Conservation (phyloP, 2,329 filamentous ascomycete genomes). For the Scopulariopsis brevicaulis region DNA sequence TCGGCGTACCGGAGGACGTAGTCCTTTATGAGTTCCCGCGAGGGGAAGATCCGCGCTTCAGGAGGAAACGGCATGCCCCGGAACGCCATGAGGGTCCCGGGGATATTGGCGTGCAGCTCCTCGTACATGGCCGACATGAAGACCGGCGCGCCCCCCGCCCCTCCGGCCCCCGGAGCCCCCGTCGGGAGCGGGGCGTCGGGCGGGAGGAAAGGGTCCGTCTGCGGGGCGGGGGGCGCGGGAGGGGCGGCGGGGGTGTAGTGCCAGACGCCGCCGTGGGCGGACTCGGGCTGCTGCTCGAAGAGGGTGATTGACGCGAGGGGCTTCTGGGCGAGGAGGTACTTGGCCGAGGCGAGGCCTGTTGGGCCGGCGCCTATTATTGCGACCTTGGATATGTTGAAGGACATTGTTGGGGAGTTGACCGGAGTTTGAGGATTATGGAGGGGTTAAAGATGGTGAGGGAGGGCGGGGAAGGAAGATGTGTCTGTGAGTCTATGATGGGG, state of each 20-base stretch:
- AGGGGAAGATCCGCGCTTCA: constrained; percentile 62
- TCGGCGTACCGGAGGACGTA: constrained; percentile 66
- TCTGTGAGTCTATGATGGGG: neutral
- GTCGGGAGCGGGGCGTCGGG: constrained; percentile 49
- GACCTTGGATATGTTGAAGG: constrained; percentile 46
- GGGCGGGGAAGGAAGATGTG: neutral
- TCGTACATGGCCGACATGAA: constrained; percentile 84
- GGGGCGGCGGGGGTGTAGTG: constrained; percentile 52
- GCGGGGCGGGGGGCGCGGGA: constrained; percentile 47
- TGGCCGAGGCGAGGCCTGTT: constrained; percentile 65
- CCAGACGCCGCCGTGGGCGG: constrained; percentile 68
- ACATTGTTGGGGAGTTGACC: neutral
- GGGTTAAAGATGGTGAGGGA: neutral
- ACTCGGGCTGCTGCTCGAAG: constrained; percentile 66
- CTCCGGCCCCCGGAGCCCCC: constrained; percentile 15
- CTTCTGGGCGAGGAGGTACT: constrained; percentile 63
- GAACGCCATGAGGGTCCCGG: constrained; percentile 69
- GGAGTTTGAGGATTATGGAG: no score
- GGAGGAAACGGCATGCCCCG: constrained; percentile 56
- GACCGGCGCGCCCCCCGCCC: constrained; percentile 29
- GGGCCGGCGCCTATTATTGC: constrained; percentile 80
- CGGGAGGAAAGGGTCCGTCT: constrained; percentile 51
- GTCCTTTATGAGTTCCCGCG: constrained; percentile 54
- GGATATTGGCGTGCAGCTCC: constrained; percentile 76
- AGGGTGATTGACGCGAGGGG: constrained; percentile 59